Evolutionary conservation across 2,329 filamentous ascomycete genomes (phyloP).

Genomic region (Chalaropsis thielavioides): DNA sequence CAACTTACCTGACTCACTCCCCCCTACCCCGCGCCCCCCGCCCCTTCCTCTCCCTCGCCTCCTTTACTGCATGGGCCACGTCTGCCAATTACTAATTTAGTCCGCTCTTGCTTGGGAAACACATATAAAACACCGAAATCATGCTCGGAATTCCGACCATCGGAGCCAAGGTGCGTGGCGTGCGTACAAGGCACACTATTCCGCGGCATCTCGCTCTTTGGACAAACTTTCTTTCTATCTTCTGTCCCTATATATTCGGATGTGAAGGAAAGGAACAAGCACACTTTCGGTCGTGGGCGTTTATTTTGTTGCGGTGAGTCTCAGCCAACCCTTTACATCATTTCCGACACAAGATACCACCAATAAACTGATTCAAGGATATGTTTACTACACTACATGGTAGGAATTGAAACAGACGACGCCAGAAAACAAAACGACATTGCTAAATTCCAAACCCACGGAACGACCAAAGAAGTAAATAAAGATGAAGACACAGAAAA

Average conservation of each 20-base stretch:
- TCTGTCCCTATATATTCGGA: too few relatives aligned
- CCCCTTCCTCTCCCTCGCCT: not conserved
- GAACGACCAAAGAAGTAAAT: not conserved
- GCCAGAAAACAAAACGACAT: not conserved
- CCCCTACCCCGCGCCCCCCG: not conserved
- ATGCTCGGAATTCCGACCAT: not conserved
- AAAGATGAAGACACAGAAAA: not conserved
- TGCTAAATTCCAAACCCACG: constrained; percentile 12
- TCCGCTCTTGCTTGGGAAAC: not conserved
- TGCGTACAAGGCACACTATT: not conserved
- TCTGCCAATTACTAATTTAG: not conserved
- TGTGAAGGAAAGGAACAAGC: too few relatives aligned
- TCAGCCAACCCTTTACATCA: too few relatives aligned
- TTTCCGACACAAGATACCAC: not conserved
- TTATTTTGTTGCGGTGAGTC: too few relatives aligned
- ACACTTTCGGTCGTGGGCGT: too few relatives aligned
- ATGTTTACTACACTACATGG: not conserved
- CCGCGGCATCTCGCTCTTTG: too few relatives aligned
- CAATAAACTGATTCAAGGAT: not conserved
- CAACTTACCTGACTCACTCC: not conserved
- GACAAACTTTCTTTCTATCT: too few relatives aligned
- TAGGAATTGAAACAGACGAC: not conserved
- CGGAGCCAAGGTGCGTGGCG: not conserved
- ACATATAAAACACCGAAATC: not conserved
- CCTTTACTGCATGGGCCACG: not conserved